phyloP scores from a whole-genome alignment of 345 rosid species.

The Heritiera littoralis region DNA sequence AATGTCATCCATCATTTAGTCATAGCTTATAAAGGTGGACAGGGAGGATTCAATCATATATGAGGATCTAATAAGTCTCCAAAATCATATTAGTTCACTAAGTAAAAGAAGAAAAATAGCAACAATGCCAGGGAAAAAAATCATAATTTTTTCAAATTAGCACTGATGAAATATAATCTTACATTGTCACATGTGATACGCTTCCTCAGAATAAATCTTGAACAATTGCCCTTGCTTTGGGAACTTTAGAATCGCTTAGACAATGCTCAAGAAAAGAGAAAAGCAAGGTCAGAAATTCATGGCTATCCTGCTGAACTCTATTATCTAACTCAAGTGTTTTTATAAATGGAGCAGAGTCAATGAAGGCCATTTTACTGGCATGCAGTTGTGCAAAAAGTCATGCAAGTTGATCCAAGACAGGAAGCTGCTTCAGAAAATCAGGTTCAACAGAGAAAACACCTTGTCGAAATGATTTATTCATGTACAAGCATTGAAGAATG shows the following conservation, averaged over 20 bases:
- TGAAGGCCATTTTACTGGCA: constrained; percentile 74
- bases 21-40: background rate
- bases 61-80: background rate
- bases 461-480: constrained; percentile 77
- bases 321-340: constrained; percentile 88
- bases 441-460: constrained; percentile 85
- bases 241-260: constrained; percentile 58
- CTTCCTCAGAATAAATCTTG: constrained; percentile 98
- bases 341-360: constrained; percentile 95
- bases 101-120: background rate
- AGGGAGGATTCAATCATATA: background rate
- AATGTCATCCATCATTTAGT: background rate
- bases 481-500: constrained; percentile 86
- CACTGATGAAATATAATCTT: constrained; percentile 38
- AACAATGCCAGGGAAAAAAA: background rate
- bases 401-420: constrained; percentile 86
- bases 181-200: constrained; percentile 97
- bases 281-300: constrained; percentile 88
- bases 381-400: constrained; percentile 84
- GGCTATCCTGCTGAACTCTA: constrained; percentile 96
- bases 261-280: constrained; percentile 94
- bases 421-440: constrained; percentile 63
- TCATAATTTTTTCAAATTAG: background rate
- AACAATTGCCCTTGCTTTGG: constrained; percentile 69
- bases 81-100: background rate